Evolutionary conservation across 1,284 basidiomycete genomes (phyloP), one percentile per base, ranked within the genome.

Genomic region (Cryptococcus deneoformans): DNA sequence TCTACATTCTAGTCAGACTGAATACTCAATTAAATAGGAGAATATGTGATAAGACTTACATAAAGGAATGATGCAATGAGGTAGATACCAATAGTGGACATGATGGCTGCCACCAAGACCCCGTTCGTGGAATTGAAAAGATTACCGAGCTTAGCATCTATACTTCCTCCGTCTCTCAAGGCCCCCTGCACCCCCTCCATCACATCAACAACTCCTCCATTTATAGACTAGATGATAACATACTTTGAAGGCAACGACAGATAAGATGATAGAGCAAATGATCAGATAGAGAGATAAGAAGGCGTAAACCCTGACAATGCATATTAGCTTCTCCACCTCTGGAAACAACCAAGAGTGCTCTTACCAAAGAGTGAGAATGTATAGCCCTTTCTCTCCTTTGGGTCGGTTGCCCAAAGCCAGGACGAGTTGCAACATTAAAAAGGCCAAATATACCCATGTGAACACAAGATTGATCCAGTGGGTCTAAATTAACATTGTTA

Each of bases 391-490:
- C 80, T 98, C 95, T 60, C 92, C 94, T 75, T 98, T 98, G 1
- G 95, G 95, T 62, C 95, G 82, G 77, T 97, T 98, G 57, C 95
- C 95, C 35, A 97, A 79, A 3, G 93, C 94, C n/a, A 98, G 82
- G 43, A 98, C 86, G 69, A 99, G 97, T 48, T 86, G 86, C 20
- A 93, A 78, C 39, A 85, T 90, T 39, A 96, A 80, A 80, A 92
- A 90, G 4, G 86, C 83, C 46, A 94, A 81, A 71, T 96, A 97
- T 45, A 93, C 79, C 91, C 92, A 94, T 80, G 90, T 88, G 61
- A 90, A 81, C 12, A 79, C 86, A 47, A 86, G 68, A 71, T 96
- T 96, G 55, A 96, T 81, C 90, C 91, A 96, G 67, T 91, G 86
- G n/a, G 89, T 92, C 90, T 92, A 62, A 14, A n/a, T 20, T 29